Evolutionary conservation across 331 rosid genomes (phyloP), one percentile per base, ranked within the genome.

Genomic region (Prunus yedoensis): DNA sequence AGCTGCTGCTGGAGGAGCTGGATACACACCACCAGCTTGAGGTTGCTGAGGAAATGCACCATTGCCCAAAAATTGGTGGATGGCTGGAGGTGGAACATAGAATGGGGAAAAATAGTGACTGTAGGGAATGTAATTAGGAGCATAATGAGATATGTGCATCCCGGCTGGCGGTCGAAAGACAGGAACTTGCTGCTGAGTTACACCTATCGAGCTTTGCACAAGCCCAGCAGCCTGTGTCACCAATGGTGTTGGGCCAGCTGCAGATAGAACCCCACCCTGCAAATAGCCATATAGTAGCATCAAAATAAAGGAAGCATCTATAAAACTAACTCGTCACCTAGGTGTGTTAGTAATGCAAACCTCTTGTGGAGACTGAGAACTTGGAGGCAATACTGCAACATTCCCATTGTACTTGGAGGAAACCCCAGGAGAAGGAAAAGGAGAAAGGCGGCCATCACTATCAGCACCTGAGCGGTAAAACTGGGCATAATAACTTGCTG

Each of bases 11-110:
- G 87, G 83, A 23, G 97, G 91, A 75, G 96, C 85, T 49, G 95
- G 91, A 85, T 90, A 95, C 63, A 95, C 86, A 62, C 87, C 83
- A 80, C 89, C 89, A 57, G 93, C 94, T 74, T 88, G 97, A 83
- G 97, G 97, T 78, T 90, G 99, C 79, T 88, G 99, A 61, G 97
- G 90, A 88, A 86, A 95, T 23, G 88, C 87, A 61, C 96, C 94
- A 71, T 92, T 95, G 70, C 97, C 96, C 89, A 92, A 38, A 87
- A 81, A 95, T 78, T 90, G 99, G 89, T 90, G 97, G 75, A 95
- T 88, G 73, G 96, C 88, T n/a, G 92, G 97, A 72, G 97, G 92
- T 20, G 94, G 89, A 77, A 89, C 90, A 4, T 89, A 95, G 82
- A 88, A 87, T 66, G 99, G 97, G 38, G 93, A 77, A 81, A 85